Percentiles rank a stretch among this genome's conserved stretches.
Evolutionary conservation across 1,139 yeast species (phyloP).

Genomic region (Nakaseomyces bracarensis): DNA sequence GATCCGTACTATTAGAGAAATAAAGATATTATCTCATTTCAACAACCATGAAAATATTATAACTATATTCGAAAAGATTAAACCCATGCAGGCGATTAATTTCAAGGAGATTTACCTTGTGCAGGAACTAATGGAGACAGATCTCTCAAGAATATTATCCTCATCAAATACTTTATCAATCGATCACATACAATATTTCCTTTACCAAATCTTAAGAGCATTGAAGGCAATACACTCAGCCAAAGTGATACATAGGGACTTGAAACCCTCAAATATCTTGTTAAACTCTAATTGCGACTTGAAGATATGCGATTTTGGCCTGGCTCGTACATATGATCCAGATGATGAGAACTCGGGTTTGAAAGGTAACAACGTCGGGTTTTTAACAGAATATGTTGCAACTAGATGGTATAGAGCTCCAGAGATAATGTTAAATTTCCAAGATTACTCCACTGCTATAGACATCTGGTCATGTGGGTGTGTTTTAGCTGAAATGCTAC

Average conservation of each 20-base stretch:
- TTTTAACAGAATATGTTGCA: conserved; percentile 68
- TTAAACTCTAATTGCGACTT: conserved; percentile 86
- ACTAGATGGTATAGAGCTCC: conserved; percentile 80
- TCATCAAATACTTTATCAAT: conserved; percentile 38
- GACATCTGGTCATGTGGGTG: conserved; percentile 80
- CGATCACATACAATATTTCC: conserved; percentile 61
- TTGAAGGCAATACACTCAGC: conserved; percentile 58
- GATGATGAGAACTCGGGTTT: conserved; percentile 42
- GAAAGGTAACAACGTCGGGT: conserved; percentile 44
- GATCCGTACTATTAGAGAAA: conserved; percentile 80
- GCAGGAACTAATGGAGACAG: conserved; percentile 67
- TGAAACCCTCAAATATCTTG: conserved; percentile 80
- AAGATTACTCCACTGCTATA: conserved; percentile 62
- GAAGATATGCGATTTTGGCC: conserved; percentile 88
- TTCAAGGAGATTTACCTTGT: conserved; percentile 63
- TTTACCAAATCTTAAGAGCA: conserved; percentile 57
- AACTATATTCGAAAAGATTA: conserved; percentile 83
- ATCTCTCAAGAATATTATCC: conserved; percentile 48
- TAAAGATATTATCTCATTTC: conserved; percentile 79
- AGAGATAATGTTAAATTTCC: conserved; percentile 63
- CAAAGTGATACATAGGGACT: conserved; percentile 73
- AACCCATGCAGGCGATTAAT: conserved; percentile 57
- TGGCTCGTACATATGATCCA: conserved; percentile 45
- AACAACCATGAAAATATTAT: conserved; percentile 89
- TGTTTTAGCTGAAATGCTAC: conserved; percentile 57